These are phyloP conservation scores for Rhodotorula kratochvilovae DNA, from an alignment of 768 basidiomycete species.

Conservation along the genomic window DNA sequence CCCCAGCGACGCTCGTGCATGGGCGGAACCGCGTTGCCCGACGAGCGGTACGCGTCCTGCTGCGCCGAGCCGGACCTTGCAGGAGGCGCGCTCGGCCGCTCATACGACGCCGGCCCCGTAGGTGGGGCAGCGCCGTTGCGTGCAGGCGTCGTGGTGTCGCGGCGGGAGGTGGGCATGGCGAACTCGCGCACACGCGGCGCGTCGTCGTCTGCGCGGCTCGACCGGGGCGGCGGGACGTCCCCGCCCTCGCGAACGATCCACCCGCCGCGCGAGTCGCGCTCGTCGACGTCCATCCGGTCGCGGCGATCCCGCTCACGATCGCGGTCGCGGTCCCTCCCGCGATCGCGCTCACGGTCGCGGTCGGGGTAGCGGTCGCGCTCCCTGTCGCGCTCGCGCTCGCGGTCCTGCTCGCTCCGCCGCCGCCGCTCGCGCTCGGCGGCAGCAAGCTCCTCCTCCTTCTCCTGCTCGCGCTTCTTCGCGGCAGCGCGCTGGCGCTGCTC, in stretches of 20 bases:
- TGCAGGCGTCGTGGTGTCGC: no score
- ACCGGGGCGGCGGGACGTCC: conserved; percentile 18
- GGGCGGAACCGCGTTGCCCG: conserved; percentile 8
- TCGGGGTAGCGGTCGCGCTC: conserved; percentile 1
- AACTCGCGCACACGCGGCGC: no score
- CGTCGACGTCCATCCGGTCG: conserved; percentile 24
- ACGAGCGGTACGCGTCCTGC: not conserved
- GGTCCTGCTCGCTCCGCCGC: conserved; percentile 51
- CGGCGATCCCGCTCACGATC: not conserved
- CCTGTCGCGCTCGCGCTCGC: conserved; percentile 32
- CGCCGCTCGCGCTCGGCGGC: conserved; percentile 43
- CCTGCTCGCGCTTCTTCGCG: not conserved
- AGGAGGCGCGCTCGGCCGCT: conserved; percentile 8
- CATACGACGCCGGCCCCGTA: conserved; percentile 8
- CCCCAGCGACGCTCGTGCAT: conserved; percentile 9
- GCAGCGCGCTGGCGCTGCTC: not conserved
- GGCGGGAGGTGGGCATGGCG: no score
- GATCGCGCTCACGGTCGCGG: not conserved
- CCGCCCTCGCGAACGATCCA: not conserved
- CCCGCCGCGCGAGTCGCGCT: not conserved
- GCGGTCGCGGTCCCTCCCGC: not conserved
- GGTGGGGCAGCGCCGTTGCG: not conserved
- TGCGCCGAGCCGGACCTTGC: not conserved
- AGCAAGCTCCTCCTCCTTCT: not conserved
- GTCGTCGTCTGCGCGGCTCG: not conserved